Percentiles rank a stretch among this genome's conserved stretches.
phyloP scores from a whole-genome alignment of 179 eudicot genomes.

The Amaranthus tricolor region DNA sequence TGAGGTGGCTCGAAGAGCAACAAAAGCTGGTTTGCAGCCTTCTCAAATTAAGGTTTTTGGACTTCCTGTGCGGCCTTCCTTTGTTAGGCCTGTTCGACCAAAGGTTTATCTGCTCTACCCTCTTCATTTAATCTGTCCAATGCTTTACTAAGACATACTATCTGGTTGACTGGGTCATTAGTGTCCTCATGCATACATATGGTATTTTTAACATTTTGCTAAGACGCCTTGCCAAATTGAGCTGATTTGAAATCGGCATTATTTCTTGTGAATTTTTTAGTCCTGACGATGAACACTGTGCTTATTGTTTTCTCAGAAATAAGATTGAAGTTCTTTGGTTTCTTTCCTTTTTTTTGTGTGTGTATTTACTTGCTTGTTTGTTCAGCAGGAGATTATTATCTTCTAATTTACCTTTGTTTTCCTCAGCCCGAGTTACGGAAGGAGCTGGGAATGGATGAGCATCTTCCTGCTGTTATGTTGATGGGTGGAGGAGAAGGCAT shows the following conservation, averaged over 20 bases:
- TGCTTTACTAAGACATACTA: not conserved
- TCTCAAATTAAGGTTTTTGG: slow-evolving; percentile 95
- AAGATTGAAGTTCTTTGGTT: not conserved
- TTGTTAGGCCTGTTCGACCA: slow-evolving; percentile 72
- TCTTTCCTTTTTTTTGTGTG: not conserved
- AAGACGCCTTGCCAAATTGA: not conserved
- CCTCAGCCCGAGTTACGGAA: slow-evolving; percentile 68
- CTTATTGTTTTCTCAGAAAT: slow-evolving; percentile 1
- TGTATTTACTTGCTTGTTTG: not conserved
- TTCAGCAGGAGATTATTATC: not conserved
- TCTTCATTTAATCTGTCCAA: slow-evolving; percentile 2
- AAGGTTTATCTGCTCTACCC: slow-evolving; percentile 50
- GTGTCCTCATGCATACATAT: not conserved
- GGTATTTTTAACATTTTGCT: not conserved
- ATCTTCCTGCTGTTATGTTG: slow-evolving; percentile 78
- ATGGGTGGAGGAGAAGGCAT: slow-evolving; percentile 99
- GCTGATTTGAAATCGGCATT: not conserved
- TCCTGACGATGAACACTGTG: not conserved
- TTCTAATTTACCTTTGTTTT: slow-evolving; percentile 3
- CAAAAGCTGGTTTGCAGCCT: slow-evolving; percentile 73
- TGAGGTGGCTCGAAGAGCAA: slow-evolving; percentile 85
- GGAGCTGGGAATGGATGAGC: slow-evolving; percentile 87
- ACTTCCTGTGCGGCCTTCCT: slow-evolving; percentile 96
- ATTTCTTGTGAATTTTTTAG: not conserved
- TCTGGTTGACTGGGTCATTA: not conserved